Percentiles rank a stretch among this genome's conserved stretches.
Evolutionary conservation across 176 grass and related monocot species (phyloP).

Genomic region (bread wheat (Triticum aestivum)): DNA sequence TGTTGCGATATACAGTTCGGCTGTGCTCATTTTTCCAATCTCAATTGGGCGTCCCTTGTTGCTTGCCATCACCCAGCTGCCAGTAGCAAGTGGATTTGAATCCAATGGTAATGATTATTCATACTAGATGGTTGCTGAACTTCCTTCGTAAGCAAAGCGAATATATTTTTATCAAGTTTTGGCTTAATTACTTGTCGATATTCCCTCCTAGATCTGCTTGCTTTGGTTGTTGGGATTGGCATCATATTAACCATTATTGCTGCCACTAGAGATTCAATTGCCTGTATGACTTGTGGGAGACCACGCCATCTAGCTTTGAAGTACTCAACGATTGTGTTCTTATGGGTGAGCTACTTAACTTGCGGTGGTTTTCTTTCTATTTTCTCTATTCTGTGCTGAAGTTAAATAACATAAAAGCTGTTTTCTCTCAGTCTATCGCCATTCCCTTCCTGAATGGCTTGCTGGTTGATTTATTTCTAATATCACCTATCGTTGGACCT

Average conservation of each 20-base stretch:
- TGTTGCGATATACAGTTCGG: slow-evolving; percentile 39
- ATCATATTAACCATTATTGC: slow-evolving; percentile 37
- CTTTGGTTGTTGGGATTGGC: slow-evolving; percentile 36
- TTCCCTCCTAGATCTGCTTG: slow-evolving; percentile 41
- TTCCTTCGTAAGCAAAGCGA: not conserved
- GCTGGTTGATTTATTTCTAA: not conserved
- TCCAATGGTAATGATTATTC: slow-evolving; percentile 36
- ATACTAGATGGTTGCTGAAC: not conserved
- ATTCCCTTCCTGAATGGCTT: slow-evolving; percentile 38
- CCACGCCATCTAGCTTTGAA: slow-evolving; percentile 26
- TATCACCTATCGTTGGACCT: not conserved
- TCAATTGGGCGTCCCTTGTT: slow-evolving; percentile 44
- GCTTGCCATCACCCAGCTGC: slow-evolving; percentile 27
- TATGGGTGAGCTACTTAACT: slow-evolving; percentile 36
- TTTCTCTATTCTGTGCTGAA: slow-evolving; percentile 18
- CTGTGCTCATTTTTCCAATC: slow-evolving; percentile 38
- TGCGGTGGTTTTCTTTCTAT: not conserved
- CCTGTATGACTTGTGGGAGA: slow-evolving; percentile 16
- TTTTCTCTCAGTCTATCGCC: slow-evolving; percentile 24
- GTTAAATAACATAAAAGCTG: not conserved
- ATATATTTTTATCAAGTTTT: not conserved
- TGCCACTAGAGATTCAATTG: slow-evolving; percentile 16
- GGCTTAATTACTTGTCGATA: not conserved
- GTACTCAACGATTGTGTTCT: slow-evolving; percentile 20
- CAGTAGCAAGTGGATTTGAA: slow-evolving; percentile 33